Conservation (phyloP, 2,329 filamentous ascomycete genomes). For the Dendrostoma leiphaemia region DNA sequence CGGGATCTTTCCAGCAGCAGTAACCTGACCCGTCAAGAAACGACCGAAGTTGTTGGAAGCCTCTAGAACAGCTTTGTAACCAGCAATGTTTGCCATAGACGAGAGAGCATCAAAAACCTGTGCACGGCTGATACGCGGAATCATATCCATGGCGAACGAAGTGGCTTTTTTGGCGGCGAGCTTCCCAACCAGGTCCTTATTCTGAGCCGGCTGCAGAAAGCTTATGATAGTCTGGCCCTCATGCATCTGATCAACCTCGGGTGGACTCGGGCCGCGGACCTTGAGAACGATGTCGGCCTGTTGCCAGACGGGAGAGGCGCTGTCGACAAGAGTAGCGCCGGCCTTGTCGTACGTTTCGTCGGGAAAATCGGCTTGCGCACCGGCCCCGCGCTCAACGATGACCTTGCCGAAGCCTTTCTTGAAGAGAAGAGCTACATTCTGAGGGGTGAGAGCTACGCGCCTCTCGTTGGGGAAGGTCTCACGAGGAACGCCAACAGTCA, state of each 20-base stretch:
- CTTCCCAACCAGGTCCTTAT: constrained; percentile 70
- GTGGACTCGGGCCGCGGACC: constrained; percentile 70
- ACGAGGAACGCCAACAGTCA: constrained; percentile 75
- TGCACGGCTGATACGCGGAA: constrained; percentile 83
- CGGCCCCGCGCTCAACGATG: constrained; percentile 79
- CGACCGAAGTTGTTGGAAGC: constrained; percentile 87
- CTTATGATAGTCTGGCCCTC: constrained; percentile 75
- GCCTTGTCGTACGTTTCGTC: constrained; percentile 76
- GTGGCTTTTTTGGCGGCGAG: constrained; percentile 71
- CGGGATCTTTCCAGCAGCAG: constrained; percentile 85
- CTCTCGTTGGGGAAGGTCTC: constrained; percentile 79
- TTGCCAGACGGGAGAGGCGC: constrained; percentile 66
- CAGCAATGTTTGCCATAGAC: constrained; percentile 93
- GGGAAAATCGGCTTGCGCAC: constrained; percentile 70
- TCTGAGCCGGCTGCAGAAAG: constrained; percentile 80
- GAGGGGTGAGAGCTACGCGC: constrained; percentile 80
- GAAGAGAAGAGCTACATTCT: constrained; percentile 76
- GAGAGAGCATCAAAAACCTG: constrained; percentile 87
- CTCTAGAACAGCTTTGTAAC: constrained; percentile 88
- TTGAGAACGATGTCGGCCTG: constrained; percentile 79
- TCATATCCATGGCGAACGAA: constrained; percentile 88
- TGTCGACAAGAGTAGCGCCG: constrained; percentile 74
- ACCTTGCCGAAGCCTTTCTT: constrained; percentile 83
- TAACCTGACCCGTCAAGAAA: constrained; percentile 86
- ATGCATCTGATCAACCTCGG: constrained; percentile 67